Evolutionary conservation across 2,329 filamentous ascomycete genomes (phyloP), one percentile per base, ranked within the genome.

Genomic region (Aspergillus proliferans): DNA sequence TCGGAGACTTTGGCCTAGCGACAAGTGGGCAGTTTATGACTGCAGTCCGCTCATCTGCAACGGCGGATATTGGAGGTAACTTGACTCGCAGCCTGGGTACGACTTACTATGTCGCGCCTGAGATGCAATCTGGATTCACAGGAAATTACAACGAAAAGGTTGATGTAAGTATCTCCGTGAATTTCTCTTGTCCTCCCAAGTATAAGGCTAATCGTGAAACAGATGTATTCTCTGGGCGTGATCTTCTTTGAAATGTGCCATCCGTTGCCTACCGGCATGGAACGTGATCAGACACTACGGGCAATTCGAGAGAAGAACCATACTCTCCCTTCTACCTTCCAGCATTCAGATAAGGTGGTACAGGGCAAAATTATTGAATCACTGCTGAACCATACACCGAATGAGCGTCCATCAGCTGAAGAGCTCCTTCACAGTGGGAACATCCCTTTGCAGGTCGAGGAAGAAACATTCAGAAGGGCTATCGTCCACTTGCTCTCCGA

Each of bases 161-260:
- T 1, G 93, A 98, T 72, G 83, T 85, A 69, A 75, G 83, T 76
- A 38, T 10, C 15, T 43, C 19, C 10, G 12, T 45, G 2, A 8
- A 15, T 28, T 28, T 9, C 19, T 33, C 30, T 30, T 38, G 14
- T 24, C 3, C 6, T 33, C 19, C 6, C 7, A 41, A 26, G 39
- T 28, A 15, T 10, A 46, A 12, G 30, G 18, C 18, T 21, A 19
- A n/a, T 43, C 49, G 39, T 51, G 18, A n/a, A 14, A 40, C 47
- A 67, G 79, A 97, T 98, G 92, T 98, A 93, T 65, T 96, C 92
- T 0, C 77, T 98, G 39, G 93, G 93, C 0, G 87, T 98, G 54
- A 97, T 98, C 49, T 95, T 98, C 71, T 97, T 96, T 58, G 93
- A 98, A 69, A 98, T 98, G 93, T 94, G 87, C 62, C 76, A 81